A percentile compares a stretch with the other conserved stretches of the same genome.
phyloP scores from a whole-genome alignment of 305 asterid species.

The Fraxinus nigra region DNA sequence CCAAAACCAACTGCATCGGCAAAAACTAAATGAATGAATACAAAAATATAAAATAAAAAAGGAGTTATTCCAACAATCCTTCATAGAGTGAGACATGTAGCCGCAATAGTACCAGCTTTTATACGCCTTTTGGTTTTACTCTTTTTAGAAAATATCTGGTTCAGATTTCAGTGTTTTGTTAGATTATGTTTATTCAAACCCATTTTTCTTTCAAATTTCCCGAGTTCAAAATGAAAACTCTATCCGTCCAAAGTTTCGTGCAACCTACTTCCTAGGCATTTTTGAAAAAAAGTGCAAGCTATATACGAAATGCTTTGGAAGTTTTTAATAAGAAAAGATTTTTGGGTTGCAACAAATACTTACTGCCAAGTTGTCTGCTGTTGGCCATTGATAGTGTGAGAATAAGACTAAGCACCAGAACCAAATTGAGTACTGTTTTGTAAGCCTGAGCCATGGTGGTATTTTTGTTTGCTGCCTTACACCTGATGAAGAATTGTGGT shows the following conservation, averaged over 20 bases:
- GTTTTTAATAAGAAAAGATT: background rate
- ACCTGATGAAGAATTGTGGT: background rate
- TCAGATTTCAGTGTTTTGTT: background rate
- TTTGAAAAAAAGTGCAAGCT: background rate
- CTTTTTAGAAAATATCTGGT: background rate
- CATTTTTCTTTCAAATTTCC: background rate
- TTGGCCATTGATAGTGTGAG: conserved; percentile 11
- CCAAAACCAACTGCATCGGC: conserved; percentile 20
- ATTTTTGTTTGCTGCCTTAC: background rate
- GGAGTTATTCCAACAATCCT: background rate
- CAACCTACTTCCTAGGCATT: background rate
- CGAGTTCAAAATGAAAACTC: background rate
- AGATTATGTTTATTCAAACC: background rate
- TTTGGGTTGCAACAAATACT: background rate
- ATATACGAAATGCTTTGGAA: background rate
- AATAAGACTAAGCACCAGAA: conserved; percentile 23
- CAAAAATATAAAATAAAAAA: too few species aligned
- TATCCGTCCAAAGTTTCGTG: background rate
- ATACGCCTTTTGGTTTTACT: too few species aligned
- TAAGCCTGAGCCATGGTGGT: conserved; percentile 20
- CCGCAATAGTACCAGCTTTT: too few species aligned
- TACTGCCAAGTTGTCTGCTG: conserved; percentile 10
- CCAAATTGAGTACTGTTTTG: conserved; percentile 3
- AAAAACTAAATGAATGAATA: background rate
- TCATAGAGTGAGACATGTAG: too few species aligned